Evolutionary conservation across 768 basidiomycete genomes (phyloP).

Genomic region (Amanita thiersii): DNA sequence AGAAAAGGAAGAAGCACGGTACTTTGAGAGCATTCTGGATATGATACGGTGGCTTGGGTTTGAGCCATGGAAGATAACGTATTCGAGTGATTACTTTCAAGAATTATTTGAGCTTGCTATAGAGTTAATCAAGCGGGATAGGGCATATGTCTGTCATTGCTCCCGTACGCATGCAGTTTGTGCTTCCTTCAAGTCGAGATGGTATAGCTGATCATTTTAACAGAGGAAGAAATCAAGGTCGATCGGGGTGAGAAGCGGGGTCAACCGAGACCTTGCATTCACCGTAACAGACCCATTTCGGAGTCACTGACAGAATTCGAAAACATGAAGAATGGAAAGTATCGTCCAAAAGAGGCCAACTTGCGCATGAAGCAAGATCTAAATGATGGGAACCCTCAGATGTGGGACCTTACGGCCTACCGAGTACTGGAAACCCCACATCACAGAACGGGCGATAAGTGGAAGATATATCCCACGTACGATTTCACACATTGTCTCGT

Average conservation of each 20-base stretch:
- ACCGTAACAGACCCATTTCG: constrained; percentile 75
- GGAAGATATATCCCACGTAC: constrained; percentile 98
- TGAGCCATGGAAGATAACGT: constrained; percentile 98
- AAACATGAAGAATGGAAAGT: constrained; percentile 86
- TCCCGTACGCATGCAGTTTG: constrained; percentile 47
- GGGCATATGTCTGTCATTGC: constrained; percentile 95
- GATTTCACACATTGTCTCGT: constrained; percentile 98
- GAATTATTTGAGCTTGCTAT: constrained; percentile 80
- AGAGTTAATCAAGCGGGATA: constrained; percentile 81
- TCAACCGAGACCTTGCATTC: constrained; percentile 76
- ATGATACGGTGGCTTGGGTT: constrained; percentile 95
- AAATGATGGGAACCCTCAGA: constrained; percentile 88
- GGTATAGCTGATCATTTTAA: constrained; percentile 4
- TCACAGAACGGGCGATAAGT: constrained; percentile 87
- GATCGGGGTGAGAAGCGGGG: constrained; percentile 83
- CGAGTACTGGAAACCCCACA: constrained; percentile 87
- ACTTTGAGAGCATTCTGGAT: constrained; percentile 95
- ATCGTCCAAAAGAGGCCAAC: constrained; percentile 86
- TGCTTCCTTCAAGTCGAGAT: constrained; percentile 21
- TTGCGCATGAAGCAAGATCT: constrained; percentile 98
- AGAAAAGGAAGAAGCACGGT: constrained; percentile 91
- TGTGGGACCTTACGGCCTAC: constrained; percentile 99
- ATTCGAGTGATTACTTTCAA: constrained; percentile 96
- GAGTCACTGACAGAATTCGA: constrained; percentile 88
- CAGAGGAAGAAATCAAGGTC: constrained; percentile 88